These are phyloP conservation scores for Cyclostephanos invisitatus DNA, from an alignment of 108 stramenopile genomes.

Conservation along the genomic window DNA sequence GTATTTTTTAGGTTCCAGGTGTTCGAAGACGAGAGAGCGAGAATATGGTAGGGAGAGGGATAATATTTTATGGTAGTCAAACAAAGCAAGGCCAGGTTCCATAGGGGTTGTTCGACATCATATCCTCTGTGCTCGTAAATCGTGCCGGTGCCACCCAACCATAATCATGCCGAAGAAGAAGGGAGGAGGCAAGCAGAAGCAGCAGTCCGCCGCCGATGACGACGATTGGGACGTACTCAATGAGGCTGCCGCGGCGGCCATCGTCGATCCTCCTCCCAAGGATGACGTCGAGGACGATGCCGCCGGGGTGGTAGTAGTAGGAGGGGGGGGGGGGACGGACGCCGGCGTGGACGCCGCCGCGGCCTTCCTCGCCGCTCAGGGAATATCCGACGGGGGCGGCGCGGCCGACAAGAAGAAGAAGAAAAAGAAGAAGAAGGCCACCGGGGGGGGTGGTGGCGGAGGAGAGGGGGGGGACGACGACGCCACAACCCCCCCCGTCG, in stretches of 20 bases:
- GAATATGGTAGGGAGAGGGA: too few relatives aligned
- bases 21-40: too few relatives aligned
- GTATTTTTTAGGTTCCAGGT: too few relatives aligned
- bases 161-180: conserved; percentile 50
- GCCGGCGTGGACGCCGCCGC: conserved; percentile 58
- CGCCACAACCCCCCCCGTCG: background rate
- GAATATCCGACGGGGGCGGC: conserved; percentile 53
- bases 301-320: conserved; percentile 20
- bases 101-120: too few relatives aligned
- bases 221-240: conserved; percentile 51
- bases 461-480: conserved; percentile 42
- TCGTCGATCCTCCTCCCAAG: background rate
- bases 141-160: too few relatives aligned
- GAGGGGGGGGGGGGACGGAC: conserved; percentile 16
- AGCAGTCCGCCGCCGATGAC: conserved; percentile 32
- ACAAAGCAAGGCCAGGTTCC: too few relatives aligned
- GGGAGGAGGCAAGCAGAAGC: conserved; percentile 25
- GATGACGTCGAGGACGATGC: conserved; percentile 9
- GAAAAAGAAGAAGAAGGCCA: conserved; percentile 85
- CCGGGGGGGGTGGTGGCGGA: conserved; percentile 52
- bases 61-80: too few relatives aligned
- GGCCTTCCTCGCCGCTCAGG: conserved; percentile 81
- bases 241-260: conserved; percentile 28
- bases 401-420: conserved; percentile 65
- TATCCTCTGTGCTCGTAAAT: too few relatives aligned